Conservation (phyloP, 805 yeast species). For the Kregervanrija delftensis region DNA sequence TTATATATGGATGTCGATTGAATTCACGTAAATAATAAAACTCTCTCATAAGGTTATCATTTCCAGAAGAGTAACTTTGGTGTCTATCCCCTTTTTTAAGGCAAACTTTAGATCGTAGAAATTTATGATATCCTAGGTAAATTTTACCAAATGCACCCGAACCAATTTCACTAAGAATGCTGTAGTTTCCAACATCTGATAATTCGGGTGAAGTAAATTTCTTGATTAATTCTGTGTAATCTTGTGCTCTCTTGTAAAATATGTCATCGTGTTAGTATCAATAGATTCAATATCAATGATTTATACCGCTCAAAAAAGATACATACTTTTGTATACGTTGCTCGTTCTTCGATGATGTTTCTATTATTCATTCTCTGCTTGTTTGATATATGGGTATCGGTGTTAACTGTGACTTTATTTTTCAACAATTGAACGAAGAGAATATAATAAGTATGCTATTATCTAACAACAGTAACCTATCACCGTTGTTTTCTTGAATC, state of each 20-base stretch:
- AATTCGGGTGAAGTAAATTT: conserved; percentile 34
- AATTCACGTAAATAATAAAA: conserved; percentile 83
- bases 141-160: conserved; percentile 93
- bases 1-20: conserved; percentile 67
- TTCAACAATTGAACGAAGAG: not conserved
- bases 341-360: conserved; percentile 24
- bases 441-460: too few species aligned
- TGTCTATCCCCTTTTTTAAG: conserved; percentile 58
- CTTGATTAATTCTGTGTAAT: conserved; percentile 32
- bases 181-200: conserved; percentile 74
- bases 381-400: not conserved
- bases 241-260: conserved; percentile 24
- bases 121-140: conserved; percentile 71
- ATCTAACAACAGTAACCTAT: too few species aligned
- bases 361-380: conserved; percentile 14
- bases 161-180: conserved; percentile 68
- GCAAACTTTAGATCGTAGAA: conserved; percentile 74
- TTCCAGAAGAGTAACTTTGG: conserved; percentile 35
- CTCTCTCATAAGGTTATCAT: conserved; percentile 84
- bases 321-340: conserved; percentile 23
- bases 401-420: not conserved
- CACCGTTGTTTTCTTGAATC: too few species aligned
- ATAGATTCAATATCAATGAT: not conserved
- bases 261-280: not conserved
- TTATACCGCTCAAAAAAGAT: not conserved